Evolutionary conservation across 1,284 basidiomycete species (phyloP), one percentile per base, ranked within the genome.

Genomic region (Xerocomus nothofagi): DNA sequence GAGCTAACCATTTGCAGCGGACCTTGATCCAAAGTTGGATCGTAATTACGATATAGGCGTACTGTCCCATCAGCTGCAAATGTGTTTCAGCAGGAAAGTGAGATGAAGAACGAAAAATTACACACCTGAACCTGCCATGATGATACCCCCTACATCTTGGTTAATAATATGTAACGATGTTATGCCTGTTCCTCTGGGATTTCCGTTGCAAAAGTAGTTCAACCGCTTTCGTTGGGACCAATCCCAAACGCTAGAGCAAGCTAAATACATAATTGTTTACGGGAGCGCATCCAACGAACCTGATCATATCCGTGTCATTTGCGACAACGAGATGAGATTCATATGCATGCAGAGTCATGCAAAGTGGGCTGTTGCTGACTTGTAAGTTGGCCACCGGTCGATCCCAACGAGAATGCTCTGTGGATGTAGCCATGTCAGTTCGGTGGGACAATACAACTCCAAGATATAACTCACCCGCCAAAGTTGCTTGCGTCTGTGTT

Each of bases 151-250:
- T 11, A 93, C 89, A 53, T 97, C 94, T 70, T 99, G 93, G 67
- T 99, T 98, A 70, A 99, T 92, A 64, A 98, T 88, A 48, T 92
- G 81, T n/a, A 98, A 72, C 2, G 90, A 86, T 0, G 96, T 97
- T 55, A 98, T 92, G 52, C 82, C 86, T 9, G 87, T 91, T 33
- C 88, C 88, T 46, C 74, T 74, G 1, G 88, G 81, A 66, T 96
- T 95, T 38, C 92, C 93, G 59, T 98, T 98, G 62, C 82, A 87
- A 71, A 98, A 99, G 41, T 84, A 77, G 55, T 86, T 87, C 48
- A 98, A 66, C 41, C 87, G 82, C 58, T 81, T 84, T 44, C 85
- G 82, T 49, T 82, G 80, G 49, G 89, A 84, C 96, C 97, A 98
- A 63, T 99, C 95, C 84, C 91, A 98, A 14, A 99, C 86, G 57